phyloP scores from a whole-genome alignment of 306 rosid species.

The Quercus ilex region DNA sequence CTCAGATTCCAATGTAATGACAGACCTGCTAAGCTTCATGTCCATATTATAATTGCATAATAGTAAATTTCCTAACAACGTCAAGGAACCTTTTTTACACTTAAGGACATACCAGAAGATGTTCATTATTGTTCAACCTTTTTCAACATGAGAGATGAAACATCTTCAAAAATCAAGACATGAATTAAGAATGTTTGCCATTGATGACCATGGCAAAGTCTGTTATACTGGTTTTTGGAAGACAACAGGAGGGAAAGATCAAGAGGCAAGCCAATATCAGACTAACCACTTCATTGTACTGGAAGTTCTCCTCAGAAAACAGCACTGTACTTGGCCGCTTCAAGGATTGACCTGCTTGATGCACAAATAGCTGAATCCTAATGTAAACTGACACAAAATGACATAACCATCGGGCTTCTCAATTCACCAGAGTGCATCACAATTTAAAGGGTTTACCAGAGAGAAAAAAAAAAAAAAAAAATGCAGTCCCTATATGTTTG shows the following conservation, averaged over 20 bases:
- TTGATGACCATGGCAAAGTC: neutral
- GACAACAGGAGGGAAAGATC: neutral
- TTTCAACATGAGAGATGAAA: neutral
- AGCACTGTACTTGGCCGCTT: neutral
- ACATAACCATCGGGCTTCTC: neutral
- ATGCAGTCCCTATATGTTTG: neutral
- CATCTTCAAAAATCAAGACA: neutral
- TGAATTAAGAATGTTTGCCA: neutral
- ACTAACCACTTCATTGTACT: neutral
- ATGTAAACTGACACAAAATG: neutral
- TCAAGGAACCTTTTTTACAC: neutral
- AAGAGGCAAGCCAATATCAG: neutral
- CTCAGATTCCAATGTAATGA: neutral
- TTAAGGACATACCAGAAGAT: neutral
- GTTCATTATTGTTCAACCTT: neutral
- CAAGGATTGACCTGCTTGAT: neutral
- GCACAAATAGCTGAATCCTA: neutral
- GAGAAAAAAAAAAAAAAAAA: neutral
- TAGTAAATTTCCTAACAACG: neutral
- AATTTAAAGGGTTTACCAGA: neutral
- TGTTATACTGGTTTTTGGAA: neutral
- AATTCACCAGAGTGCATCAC: neutral
- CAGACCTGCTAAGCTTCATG: neutral
- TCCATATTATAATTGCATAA: neutral
- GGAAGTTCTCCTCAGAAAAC: no score